Base-by-base conservation (phyloP, 2,329 filamentous ascomycete species). In the Aspergillus neotritici region DNA sequence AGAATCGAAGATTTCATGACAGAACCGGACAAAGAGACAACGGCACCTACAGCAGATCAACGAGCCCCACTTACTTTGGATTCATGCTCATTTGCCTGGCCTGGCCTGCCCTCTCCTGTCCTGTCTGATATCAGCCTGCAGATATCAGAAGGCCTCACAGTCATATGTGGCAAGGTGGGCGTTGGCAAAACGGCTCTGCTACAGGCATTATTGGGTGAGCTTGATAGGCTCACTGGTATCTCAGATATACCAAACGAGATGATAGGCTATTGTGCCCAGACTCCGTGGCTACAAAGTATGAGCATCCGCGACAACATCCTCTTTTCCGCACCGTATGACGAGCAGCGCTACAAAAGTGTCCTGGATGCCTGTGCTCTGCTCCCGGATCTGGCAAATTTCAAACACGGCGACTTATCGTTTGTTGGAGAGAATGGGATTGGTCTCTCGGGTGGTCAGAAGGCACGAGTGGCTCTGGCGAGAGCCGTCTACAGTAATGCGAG, bases 1-100 rank as follows among this genome's bases (percentile, higher is more conserved):
- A 83, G 89, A 51, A 87, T 95, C 14, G 86, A 94, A 56, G 76
- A 79, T 15, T 95, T 94, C 67, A 94, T 95, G 87, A 70, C 73
- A 1, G 89, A 95, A 63, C 87, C 87, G 0, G 81, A 95, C 56
- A 87, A 88, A 53, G 82, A 93, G 50, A 82, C 82, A 48, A 77
- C 79, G 25, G 73, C 77, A 21, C 62, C 21, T 8, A 44, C 45
- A 36, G 40, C 39, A 4, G 31, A 44, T 3, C 21, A 64, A 3
- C 68, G 70, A 3, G 35, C 62, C 2, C 56, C 53, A 3, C 46
- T 66, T 12, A 43, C 52, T 32, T 71, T 94, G 36, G 68, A 74
- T 2, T 67, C 79, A 21, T 86, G 86, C 4, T 82, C 81, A 0
- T 94, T 94, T 59, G 78, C 84, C 0, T 94, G 89, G 84, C 87